A percentile compares a stretch with the other conserved stretches of the same genome.
Evolutionary conservation across 257 asterid species (phyloP).

Genomic region (Anisodus tanguticus): DNA sequence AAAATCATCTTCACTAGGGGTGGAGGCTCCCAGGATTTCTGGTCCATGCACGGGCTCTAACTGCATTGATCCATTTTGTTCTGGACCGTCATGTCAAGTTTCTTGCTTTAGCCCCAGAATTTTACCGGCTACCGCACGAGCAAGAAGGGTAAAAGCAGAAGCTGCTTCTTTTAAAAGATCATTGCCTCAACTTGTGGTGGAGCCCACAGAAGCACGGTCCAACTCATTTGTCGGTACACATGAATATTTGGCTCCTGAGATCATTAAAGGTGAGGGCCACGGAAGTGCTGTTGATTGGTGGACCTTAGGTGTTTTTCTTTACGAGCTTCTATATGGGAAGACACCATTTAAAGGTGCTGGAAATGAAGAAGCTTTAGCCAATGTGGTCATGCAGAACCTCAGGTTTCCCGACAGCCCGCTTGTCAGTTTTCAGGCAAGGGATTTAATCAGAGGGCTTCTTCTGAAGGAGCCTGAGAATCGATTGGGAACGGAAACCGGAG

Average conservation of each 20-base stretch:
- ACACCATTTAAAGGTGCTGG: conserved; percentile 84
- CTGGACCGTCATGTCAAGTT: conserved; percentile 86
- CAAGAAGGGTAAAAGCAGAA: conserved; percentile 60
- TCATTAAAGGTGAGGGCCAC: conserved; percentile 93
- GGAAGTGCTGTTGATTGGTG: conserved; percentile 99
- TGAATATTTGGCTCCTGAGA: conserved; percentile 93
- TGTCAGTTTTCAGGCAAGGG: conserved; percentile 81
- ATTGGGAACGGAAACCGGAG: conserved; percentile 75
- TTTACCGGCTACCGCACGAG: conserved; percentile 52
- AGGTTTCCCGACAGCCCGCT: conserved; percentile 80
- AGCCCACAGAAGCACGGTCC: conserved; percentile 92
- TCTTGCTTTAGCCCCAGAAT: conserved; percentile 88
- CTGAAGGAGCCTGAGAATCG: conserved; percentile 83
- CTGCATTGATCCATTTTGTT: conserved; percentile 93
- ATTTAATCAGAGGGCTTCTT: conserved; percentile 70
- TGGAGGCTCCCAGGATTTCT: conserved; percentile 75
- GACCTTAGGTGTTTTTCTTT: conserved; percentile 85
- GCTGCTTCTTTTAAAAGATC: conserved; percentile 51
- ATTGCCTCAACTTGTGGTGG: conserved; percentile 86
- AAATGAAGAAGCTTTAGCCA: conserved; percentile 81
- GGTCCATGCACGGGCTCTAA: conserved; percentile 91
- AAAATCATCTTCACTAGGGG: conserved; percentile 47
- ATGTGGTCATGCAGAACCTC: conserved; percentile 73
- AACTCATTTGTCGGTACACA: conserved; percentile 95
- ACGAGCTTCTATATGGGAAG: conserved; percentile 86